Evolutionary conservation across 805 yeast species (phyloP), one percentile per base, ranked within the genome.

Genomic region (Starmerella floris): DNA sequence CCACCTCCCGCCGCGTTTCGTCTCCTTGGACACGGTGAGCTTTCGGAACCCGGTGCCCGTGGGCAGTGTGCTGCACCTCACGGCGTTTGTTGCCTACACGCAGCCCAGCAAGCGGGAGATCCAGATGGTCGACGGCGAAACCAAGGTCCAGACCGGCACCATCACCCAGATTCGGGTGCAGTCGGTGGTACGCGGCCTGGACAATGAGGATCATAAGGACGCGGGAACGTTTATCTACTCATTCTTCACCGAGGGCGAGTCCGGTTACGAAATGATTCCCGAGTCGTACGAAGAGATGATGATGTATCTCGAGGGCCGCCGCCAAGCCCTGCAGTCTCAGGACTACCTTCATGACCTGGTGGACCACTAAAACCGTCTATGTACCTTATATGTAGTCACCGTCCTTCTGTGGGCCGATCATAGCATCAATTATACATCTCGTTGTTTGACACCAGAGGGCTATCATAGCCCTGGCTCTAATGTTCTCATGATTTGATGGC

Each of bases 1-100:
- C 2, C 77, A 76, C 51, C 77, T 88, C 15, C 76, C 79, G 46
- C 95, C 97, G 34, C 70, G 95, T 58, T 87, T 87, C 53, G 82
- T 84, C 10, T 80, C 94, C 2, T 69, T 87, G 51, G 96, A 87
- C 59, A 79, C 91, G 20, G 84, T 95, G 34, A 81, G 93, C 21
- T 87, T 87, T 69, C 77, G 81, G 56, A 81, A 87, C 17, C 97
- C 97, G 2, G 97, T 87, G 6, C 96, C 96, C 1, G 95, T 87
- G 16, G 96, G 97, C 1, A 77, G 87, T 1, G 94, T 88, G 8
- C 65, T 87, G 46, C 80, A 77, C 50, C 75, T 84, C 76, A 72
- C 75, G 41, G 91, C 96, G 1, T 68, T 78, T 19, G 83, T 87
- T 6, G 83, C 81, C 21, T 84, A 87, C 62, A 84, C 95, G 2